Conservation (phyloP, 352 stramenopile species). For the Halophytophthora batemanensis region DNA sequence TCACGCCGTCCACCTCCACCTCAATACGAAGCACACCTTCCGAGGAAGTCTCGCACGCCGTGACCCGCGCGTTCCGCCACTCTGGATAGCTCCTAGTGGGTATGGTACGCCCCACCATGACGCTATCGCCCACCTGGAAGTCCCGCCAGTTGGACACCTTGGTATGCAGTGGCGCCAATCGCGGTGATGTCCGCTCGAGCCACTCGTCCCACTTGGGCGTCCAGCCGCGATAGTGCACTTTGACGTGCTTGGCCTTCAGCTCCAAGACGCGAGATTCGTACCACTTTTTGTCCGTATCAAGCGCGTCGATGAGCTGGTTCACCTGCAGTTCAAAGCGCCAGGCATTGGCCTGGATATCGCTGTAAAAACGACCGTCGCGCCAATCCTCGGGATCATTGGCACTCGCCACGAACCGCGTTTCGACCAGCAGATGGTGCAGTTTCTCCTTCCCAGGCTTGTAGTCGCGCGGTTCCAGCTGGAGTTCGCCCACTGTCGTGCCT, state of each 20-base stretch:
- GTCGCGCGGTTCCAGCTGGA: conserved; percentile 58
- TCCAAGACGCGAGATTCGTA: conserved; percentile 55
- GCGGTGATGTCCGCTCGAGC: conserved; percentile 80
- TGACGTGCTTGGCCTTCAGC: conserved; percentile 42
- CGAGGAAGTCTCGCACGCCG: no score
- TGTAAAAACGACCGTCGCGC: conserved; percentile 59
- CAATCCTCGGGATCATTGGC: conserved; percentile 28
- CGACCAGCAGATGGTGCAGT: conserved; percentile 63
- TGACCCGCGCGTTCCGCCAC: conserved; percentile 25
- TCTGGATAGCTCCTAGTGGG: conserved; percentile 29
- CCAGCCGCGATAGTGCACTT: conserved; percentile 95
- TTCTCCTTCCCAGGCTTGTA: conserved; percentile 53
- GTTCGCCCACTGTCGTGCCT: conserved; percentile 31
- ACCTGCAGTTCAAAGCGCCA: conserved; percentile 60
- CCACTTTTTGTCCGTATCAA: conserved; percentile 81
- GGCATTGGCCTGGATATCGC: conserved; percentile 46
- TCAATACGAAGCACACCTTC: no score
- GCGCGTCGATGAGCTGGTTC: conserved; percentile 63
- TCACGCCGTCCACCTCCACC: no score
- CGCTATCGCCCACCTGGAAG: conserved; percentile 35
- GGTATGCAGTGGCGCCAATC: conserved; percentile 89
- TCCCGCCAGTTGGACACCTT: conserved; percentile 45
- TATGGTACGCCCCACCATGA: conserved; percentile 27
- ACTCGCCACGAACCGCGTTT: conserved; percentile 30
- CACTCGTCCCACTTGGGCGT: conserved; percentile 95